Conservation (phyloP, 106 monocot genomes). For the Dendrobium chrysotoxum region DNA sequence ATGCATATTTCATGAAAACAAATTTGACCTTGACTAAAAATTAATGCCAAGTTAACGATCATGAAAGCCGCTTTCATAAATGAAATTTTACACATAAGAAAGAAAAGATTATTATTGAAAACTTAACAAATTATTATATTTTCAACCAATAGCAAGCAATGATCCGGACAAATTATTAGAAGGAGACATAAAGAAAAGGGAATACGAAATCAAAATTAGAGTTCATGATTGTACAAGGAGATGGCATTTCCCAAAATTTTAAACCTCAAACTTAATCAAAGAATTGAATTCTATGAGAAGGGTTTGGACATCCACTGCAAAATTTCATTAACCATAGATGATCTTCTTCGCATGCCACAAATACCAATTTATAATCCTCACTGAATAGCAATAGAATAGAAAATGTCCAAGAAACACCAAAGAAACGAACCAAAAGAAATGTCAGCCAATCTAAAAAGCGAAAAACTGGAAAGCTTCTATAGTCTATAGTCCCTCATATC, state of each 20-base stretch:
- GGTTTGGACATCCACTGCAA: neutral
- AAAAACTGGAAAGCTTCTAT: neutral
- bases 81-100: no score
- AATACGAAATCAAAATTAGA: no score
- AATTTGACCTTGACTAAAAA: no score
- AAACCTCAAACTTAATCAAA: neutral
- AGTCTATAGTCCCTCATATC: neutral
- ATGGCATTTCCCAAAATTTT: neutral
- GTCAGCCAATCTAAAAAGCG: neutral
- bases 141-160: no score
- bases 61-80: no score
- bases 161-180: no score
- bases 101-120: no score
- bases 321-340: neutral
- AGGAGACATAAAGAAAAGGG: no score
- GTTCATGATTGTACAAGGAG: no score
- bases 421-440: neutral
- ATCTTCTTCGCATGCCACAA: neutral
- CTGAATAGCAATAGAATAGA: neutral
- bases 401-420: neutral
- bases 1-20: no score
- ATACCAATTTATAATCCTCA: neutral
- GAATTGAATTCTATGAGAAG: neutral
- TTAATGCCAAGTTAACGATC: no score
- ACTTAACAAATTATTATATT: no score